These are phyloP conservation scores for Telfairia occidentalis DNA, from an alignment of 331 rosid genomes.

Conservation along the genomic window DNA sequence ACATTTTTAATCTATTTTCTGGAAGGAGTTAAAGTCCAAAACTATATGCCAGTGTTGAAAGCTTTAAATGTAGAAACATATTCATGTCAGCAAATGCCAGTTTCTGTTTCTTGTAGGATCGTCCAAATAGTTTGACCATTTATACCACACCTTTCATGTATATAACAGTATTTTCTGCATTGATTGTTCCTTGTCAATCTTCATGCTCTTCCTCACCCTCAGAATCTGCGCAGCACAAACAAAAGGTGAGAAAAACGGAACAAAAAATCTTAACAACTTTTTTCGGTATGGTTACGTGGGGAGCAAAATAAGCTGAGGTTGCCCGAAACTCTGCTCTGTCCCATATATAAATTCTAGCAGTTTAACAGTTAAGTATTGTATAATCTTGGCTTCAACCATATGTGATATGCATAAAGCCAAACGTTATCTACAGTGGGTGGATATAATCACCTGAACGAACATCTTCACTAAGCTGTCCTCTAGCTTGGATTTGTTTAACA, in stretches of 20 bases:
- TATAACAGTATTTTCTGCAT: slow-evolving; percentile 14
- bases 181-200: slow-evolving; percentile 38
- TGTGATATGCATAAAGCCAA: neutral
- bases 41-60: neutral
- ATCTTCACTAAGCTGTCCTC: slow-evolving; percentile 76
- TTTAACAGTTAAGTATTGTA: neutral
- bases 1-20: neutral
- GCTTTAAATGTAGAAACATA: neutral
- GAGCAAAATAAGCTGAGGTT: neutral
- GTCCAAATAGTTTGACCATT: slow-evolving; percentile 6
- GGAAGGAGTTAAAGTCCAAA: neutral
- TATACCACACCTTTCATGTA: slow-evolving; percentile 19
- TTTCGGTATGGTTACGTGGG: neutral
- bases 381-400: neutral
- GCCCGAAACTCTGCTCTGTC: neutral
- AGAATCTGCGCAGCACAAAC: slow-evolving; percentile 46
- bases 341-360: neutral
- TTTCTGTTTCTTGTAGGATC: neutral
- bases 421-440: slow-evolving; percentile 10
- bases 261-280: neutral
- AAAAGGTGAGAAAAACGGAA: neutral
- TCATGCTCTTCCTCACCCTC: slow-evolving; percentile 85
- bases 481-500: slow-evolving; percentile 69
- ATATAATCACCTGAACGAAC: slow-evolving; percentile 81
- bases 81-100: neutral